Evolutionary conservation across 371 early-diverging fungal species (phyloP).

Genomic region (Mucor lusitanicus): DNA sequence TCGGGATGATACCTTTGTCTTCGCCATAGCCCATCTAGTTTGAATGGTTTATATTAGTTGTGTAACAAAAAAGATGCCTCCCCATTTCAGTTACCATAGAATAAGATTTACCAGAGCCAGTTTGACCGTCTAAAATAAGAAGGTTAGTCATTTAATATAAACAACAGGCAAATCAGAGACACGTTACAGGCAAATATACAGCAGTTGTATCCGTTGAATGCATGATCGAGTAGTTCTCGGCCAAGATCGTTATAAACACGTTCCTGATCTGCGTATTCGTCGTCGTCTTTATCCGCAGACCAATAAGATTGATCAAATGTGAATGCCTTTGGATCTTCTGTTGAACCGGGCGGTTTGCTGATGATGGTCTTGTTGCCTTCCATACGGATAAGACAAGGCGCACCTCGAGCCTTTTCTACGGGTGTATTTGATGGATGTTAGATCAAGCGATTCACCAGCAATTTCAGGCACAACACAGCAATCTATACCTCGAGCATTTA

Average conservation of each 20-base stretch:
- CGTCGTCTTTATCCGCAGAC: constrained; percentile 65
- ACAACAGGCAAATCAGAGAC: background rate
- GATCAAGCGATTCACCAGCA: background rate
- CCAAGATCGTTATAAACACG: constrained; percentile 80
- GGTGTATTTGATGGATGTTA: background rate
- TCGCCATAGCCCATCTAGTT: constrained; percentile 65
- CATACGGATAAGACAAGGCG: constrained; percentile 61
- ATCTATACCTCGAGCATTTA: constrained; percentile 24
- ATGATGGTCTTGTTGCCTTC: constrained; percentile 66
- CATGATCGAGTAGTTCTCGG: constrained; percentile 75
- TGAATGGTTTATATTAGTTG: constrained; percentile 2
- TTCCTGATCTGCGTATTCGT: constrained; percentile 73
- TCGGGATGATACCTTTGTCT: constrained; percentile 83
- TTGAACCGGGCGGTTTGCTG: constrained; percentile 42
- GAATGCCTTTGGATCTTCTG: constrained; percentile 55
- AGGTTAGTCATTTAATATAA: background rate
- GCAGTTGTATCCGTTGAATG: constrained; percentile 84
- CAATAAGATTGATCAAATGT: constrained; percentile 84
- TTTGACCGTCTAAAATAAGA: constrained; percentile 74
- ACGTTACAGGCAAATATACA: constrained; percentile 82
- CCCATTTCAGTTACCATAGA: constrained; percentile 65
- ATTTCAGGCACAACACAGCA: background rate
- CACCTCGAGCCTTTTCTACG: constrained; percentile 59
- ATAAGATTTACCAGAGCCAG: constrained; percentile 80
- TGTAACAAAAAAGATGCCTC: background rate